Percentiles rank a stretch among this genome's conserved stretches.
Conservation (phyloP, 78 protist genomes). For the Creolimax fragrantissima region DNA sequence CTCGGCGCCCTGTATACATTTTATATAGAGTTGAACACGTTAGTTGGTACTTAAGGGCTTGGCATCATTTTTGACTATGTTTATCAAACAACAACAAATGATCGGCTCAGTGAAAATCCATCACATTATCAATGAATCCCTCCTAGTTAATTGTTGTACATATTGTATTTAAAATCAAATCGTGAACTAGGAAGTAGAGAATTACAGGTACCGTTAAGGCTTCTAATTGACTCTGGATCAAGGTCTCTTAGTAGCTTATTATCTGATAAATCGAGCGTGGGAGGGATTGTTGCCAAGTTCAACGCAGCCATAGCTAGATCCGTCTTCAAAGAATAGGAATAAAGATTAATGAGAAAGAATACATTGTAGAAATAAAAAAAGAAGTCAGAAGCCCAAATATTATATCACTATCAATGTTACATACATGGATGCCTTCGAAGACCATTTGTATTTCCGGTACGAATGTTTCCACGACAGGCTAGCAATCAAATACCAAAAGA, state of each 20-base stretch:
- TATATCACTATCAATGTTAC: neutral
- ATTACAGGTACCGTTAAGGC: slow-evolving; percentile 45
- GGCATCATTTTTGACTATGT: no score
- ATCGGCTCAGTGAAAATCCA: no score
- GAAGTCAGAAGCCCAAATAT: neutral
- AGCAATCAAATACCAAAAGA: no score
- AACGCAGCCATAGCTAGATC: slow-evolving; percentile 83
- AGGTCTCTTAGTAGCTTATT: slow-evolving; percentile 38
- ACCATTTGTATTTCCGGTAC: slow-evolving; percentile 84
- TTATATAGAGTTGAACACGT: no score
- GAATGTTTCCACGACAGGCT: slow-evolving; percentile 71
- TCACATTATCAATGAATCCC: no score
- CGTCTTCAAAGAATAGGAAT: slow-evolving; percentile 6
- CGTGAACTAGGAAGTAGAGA: no score
- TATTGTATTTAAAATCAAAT: no score
- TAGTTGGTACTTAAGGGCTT: no score
- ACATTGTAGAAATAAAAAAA: neutral
- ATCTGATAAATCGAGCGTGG: slow-evolving; percentile 50
- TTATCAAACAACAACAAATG: no score
- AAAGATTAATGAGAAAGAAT: neutral
- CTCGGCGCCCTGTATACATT: slow-evolving; percentile 81
- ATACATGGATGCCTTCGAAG: slow-evolving; percentile 52
- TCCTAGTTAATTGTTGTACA: no score
- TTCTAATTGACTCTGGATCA: slow-evolving; percentile 43
- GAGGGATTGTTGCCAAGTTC: slow-evolving; percentile 41